Evolutionary conservation across 139 green algal species (phyloP), one percentile per base, ranked within the genome.

Genomic region (Closterium sp.): DNA sequence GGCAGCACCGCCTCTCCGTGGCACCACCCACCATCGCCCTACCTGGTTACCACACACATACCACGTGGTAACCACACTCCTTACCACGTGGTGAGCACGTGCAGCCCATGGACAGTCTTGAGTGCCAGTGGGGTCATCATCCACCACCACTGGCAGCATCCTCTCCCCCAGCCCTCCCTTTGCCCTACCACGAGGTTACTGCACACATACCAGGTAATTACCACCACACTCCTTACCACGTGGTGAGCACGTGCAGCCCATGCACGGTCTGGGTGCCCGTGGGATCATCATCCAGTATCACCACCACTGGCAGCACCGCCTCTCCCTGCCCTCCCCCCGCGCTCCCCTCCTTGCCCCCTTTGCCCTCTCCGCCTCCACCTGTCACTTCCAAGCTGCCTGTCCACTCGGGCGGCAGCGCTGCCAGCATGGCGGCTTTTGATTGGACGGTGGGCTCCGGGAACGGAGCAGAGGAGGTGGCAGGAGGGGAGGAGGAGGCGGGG

Each of bases 201-300:
- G 42, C 42, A 62, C 42, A 7, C 42, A 62, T 62, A 62, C 42
- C 42, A 62, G 5, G 42, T 62, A 7, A 7, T 62, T 5, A 62
- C 5, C 42, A 62, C 42, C 5, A 13, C 5, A 62, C 7, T 4
- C 27, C 92, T 22, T 32, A 94, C 93, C 93, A 95, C 86, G 91
- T 89, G n/a, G 87, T 95, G 30, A 95, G 85, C 84, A 95, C 93
- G 9, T 19, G 28, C 19, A 95, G 34, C 19, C 89, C 92, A 84
- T 95, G 93, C 32, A 95, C 93, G 9, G 93, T 95, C 85, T 95
- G 93, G 17, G 93, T 95, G 45, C 93, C 93, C 6, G 93, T 95
- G 34, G 93, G 93, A 38, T 95, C 93, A 31, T 95, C 93, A 29
- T 95, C 93, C 30, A 95, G 89, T n/a, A 95, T 92, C 38, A 95